Conservation (phyloP, 176 grass and related monocot genomes). For the Poa pratensis region DNA sequence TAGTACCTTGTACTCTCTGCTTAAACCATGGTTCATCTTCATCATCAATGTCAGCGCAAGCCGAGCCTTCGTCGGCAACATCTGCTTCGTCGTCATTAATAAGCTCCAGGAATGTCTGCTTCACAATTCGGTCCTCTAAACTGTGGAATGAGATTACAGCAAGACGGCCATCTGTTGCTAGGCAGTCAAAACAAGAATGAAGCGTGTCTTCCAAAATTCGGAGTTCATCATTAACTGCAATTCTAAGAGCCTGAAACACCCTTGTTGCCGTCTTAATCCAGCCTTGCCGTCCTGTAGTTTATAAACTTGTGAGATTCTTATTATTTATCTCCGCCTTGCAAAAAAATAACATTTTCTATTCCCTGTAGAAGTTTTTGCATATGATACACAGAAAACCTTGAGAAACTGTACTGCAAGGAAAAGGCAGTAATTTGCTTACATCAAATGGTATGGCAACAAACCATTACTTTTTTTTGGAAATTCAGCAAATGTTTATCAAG, state of each 20-base stretch:
- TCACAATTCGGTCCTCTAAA: slow-evolving; percentile 89
- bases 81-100: slow-evolving; percentile 48
- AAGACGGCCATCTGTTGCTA: slow-evolving; percentile 73
- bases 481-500: neutral
- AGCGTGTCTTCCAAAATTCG: slow-evolving; percentile 76
- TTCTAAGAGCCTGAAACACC: slow-evolving; percentile 89
- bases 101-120: slow-evolving; percentile 82
- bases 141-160: slow-evolving; percentile 93
- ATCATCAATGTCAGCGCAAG: slow-evolving; percentile 4
- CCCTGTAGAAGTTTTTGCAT: neutral
- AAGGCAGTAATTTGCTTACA: neutral
- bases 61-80: slow-evolving; percentile 18
- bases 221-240: slow-evolving; percentile 89
- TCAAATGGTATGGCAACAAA: neutral
- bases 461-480: neutral
- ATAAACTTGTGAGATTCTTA: slow-evolving; percentile 23
- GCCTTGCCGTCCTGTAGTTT: slow-evolving; percentile 75
- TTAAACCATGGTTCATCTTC: slow-evolving; percentile 63
- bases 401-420: slow-evolving; percentile 7
- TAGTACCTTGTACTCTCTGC: slow-evolving; percentile 60
- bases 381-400: neutral
- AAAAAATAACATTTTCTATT: neutral
- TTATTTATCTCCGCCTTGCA: neutral
- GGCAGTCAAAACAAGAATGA: slow-evolving; percentile 79
- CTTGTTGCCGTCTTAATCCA: slow-evolving; percentile 97